Evolutionary conservation across 345 rosid species (phyloP).

Genomic region (Mercurialis annua): DNA sequence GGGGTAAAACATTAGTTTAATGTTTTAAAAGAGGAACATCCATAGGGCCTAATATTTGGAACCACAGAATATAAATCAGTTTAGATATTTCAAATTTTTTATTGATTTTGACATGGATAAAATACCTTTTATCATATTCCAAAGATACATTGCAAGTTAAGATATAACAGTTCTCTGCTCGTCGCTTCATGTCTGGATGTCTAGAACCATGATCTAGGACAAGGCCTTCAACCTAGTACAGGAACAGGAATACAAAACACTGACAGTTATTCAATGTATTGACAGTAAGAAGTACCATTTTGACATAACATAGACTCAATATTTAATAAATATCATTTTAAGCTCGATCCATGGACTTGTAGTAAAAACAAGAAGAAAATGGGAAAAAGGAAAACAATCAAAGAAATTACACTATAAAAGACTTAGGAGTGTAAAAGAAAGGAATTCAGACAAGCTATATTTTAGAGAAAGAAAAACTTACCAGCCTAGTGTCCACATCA

Average conservation of each 20-base stretch:
- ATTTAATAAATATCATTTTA: neutral
- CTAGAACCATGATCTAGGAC: slow-evolving; percentile 99
- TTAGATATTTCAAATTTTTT: neutral
- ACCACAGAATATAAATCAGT: neutral
- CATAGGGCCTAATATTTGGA: neutral
- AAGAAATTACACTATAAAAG: neutral
- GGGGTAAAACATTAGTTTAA: slow-evolving; percentile 31
- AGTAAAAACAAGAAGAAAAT: neutral
- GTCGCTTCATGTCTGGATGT: slow-evolving; percentile 98
- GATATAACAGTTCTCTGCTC: slow-evolving; percentile 91
- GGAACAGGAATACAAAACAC: neutral
- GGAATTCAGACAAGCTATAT: neutral
- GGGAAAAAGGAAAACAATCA: neutral
- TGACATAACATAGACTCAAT: neutral
- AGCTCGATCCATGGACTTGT: neutral
- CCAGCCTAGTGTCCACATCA: slow-evolving; percentile 94
- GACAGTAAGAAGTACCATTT: neutral
- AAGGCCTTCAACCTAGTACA: slow-evolving; percentile 82
- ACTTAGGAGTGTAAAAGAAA: neutral
- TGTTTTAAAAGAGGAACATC: slow-evolving; percentile 7
- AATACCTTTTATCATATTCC: slow-evolving; percentile 94
- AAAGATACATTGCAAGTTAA: slow-evolving; percentile 92
- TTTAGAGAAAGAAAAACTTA: slow-evolving; percentile 24
- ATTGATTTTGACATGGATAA: neutral
- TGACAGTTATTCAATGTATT: neutral